A percentile compares a stretch with the other conserved stretches of the same genome.
These are phyloP conservation scores for Neoboletus brunneissimus DNA, from an alignment of 768 basidiomycete species.

Conservation along the genomic window DNA sequence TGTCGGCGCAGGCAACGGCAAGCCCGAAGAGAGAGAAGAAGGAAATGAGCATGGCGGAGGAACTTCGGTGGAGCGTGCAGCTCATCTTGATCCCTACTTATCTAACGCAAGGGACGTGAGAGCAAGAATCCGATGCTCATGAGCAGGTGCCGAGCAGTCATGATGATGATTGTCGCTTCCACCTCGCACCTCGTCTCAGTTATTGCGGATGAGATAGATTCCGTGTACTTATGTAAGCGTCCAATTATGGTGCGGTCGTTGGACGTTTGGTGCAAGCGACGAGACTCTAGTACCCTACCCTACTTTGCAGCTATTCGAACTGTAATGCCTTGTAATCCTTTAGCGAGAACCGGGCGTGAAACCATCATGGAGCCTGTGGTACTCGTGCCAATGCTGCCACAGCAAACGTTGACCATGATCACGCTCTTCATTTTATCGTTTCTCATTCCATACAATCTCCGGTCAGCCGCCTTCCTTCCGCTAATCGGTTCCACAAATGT, in stretches of 20 bases:
- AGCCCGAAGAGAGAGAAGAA: constrained; percentile 18
- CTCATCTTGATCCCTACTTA: background rate
- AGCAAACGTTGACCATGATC: background rate
- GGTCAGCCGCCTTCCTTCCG: background rate
- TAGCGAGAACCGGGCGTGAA: too few relatives aligned
- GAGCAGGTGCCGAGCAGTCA: background rate
- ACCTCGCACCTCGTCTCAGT: too few relatives aligned
- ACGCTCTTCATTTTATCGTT: background rate
- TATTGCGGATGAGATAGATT: too few relatives aligned
- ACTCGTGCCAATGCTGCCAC: too few relatives aligned
- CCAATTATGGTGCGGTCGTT: too few relatives aligned
- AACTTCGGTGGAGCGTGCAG: background rate
- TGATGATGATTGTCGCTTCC: background rate
- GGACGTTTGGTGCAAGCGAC: too few relatives aligned
- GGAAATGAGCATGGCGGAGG: constrained; percentile 13
- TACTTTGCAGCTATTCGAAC: too few relatives aligned
- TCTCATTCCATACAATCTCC: background rate
- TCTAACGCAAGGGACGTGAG: background rate
- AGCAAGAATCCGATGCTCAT: background rate
- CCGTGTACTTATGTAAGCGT: too few relatives aligned
- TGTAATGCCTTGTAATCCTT: too few relatives aligned
- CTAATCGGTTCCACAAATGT: background rate
- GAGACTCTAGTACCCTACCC: too few relatives aligned
- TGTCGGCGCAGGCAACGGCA: constrained; percentile 21
- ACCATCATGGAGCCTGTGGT: too few relatives aligned